Conservation (phyloP, 2,329 filamentous ascomycete genomes). For the Stemphylium vesicarium region DNA sequence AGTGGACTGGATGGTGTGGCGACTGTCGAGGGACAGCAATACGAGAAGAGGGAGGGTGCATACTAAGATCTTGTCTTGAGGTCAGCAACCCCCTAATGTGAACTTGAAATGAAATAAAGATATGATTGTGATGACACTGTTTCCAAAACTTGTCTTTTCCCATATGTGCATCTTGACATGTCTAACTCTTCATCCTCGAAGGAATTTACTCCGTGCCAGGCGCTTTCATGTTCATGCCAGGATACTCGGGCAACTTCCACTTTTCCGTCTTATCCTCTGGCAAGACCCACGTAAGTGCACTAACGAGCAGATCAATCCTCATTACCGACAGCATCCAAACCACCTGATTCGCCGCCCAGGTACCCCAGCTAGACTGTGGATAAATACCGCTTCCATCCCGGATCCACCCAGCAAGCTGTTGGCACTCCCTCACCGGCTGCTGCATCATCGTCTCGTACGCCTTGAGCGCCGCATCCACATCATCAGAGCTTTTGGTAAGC, state of each 20-base stretch:
- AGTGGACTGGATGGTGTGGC: slow-evolving; percentile 58
- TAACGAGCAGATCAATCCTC: not conserved
- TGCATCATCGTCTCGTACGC: slow-evolving; percentile 28
- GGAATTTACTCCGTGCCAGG: not conserved
- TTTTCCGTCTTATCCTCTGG: not conserved
- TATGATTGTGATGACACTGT: too few relatives aligned
- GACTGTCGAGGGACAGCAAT: slow-evolving; percentile 56
- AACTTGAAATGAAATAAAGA: too few relatives aligned
- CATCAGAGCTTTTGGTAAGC: slow-evolving; percentile 17
- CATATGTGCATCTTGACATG: too few relatives aligned
- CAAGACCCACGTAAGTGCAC: not conserved
- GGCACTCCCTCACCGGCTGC: slow-evolving; percentile 26
- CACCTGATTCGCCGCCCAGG: not conserved
- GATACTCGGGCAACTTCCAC: slow-evolving; percentile 9
- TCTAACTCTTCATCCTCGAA: too few relatives aligned
- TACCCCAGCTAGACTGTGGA: not conserved
- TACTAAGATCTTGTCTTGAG: slow-evolving; percentile 50
- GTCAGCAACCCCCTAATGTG: too few relatives aligned
- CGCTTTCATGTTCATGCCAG: slow-evolving; percentile 19
- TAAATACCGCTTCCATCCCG: not conserved
- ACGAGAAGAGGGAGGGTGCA: slow-evolving; percentile 55
- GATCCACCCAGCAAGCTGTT: slow-evolving; percentile 13
- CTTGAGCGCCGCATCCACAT: slow-evolving; percentile 28
- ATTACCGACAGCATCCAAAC: not conserved
- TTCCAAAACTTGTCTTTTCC: too few relatives aligned